Evolutionary conservation across 306 rosid genomes (phyloP).

Genomic region (Ochetophila trinervis): DNA sequence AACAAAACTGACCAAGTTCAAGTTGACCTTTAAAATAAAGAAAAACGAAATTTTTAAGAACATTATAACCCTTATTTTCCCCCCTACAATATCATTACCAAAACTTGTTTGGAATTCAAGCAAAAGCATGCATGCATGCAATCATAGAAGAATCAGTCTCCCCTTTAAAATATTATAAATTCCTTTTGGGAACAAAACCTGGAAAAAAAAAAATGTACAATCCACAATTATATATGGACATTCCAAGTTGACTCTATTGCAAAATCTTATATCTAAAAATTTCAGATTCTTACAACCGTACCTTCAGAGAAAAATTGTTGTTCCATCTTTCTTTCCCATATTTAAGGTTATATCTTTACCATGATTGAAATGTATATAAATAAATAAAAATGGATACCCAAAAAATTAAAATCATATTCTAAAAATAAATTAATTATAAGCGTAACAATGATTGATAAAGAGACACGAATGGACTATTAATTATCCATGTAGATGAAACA

Average conservation of each 20-base stretch:
- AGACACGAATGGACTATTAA: slow-evolving; percentile 30
- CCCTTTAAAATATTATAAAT: not conserved
- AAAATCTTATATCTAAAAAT: not conserved
- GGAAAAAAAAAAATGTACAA: not conserved
- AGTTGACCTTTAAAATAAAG: not conserved
- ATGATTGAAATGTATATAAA: too few relatives aligned
- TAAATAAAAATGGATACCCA: not conserved
- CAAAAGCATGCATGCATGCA: slow-evolving; percentile 4
- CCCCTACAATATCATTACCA: not conserved
- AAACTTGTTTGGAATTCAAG: not conserved
- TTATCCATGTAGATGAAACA: slow-evolving; percentile 6
- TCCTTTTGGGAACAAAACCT: not conserved
- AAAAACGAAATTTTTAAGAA: not conserved
- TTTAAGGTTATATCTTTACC: not conserved
- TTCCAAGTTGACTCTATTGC: not conserved
- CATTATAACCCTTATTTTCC: too few relatives aligned
- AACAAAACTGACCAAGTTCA: too few relatives aligned
- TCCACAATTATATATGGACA: not conserved
- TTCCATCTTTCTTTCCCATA: not conserved
- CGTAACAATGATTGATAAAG: slow-evolving; percentile 12
- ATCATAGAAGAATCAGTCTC: slow-evolving; percentile 8
- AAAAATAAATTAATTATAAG: not conserved
- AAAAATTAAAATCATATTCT: not conserved
- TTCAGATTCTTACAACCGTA: not conserved
- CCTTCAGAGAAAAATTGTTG: not conserved